These are phyloP conservation scores for Geosmithia morbida DNA, from an alignment of 2,329 filamentous ascomycete species.

Conservation along the genomic window DNA sequence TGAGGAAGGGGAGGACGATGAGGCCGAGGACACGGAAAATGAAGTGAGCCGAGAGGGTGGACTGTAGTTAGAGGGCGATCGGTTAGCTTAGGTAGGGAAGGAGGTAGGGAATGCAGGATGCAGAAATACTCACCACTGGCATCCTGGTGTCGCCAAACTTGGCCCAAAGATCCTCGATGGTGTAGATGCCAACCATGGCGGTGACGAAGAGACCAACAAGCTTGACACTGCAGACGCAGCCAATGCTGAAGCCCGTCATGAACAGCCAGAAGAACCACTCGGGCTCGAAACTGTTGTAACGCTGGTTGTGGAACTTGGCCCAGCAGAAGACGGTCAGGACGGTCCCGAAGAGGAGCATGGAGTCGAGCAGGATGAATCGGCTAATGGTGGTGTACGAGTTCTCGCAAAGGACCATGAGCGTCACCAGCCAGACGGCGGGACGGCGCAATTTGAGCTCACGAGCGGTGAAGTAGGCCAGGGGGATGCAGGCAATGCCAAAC, in stretches of 20 bases:
- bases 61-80: not conserved
- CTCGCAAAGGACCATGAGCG: slow-evolving; percentile 94
- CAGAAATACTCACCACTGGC: slow-evolving; percentile 49
- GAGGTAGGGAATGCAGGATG: slow-evolving; percentile 5
- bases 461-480: slow-evolving; percentile 89
- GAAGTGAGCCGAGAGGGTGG: slow-evolving; percentile 46
- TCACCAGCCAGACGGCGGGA: slow-evolving; percentile 86
- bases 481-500: slow-evolving; percentile 85
- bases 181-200: slow-evolving; percentile 88
- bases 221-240: slow-evolving; percentile 97
- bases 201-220: slow-evolving; percentile 95
- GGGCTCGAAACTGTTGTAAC: slow-evolving; percentile 69
- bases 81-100: slow-evolving; percentile 1
- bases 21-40: slow-evolving; percentile 69
- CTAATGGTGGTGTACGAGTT: slow-evolving; percentile 99
- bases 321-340: slow-evolving; percentile 95
- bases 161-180: slow-evolving; percentile 90
- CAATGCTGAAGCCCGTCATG: slow-evolving; percentile 87
- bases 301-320: slow-evolving; percentile 88
- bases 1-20: slow-evolving; percentile 75
- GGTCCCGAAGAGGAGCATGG: slow-evolving; percentile 98
- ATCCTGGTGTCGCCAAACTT: slow-evolving; percentile 94
- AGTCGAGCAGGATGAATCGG: slow-evolving; percentile 94
- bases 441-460: slow-evolving; percentile 77
- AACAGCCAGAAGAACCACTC: slow-evolving; percentile 95